Percentiles rank a stretch among this genome's conserved stretches.
Evolutionary conservation across 352 stramenopile genomes (phyloP).

Genomic region (Albugo laibachii): DNA sequence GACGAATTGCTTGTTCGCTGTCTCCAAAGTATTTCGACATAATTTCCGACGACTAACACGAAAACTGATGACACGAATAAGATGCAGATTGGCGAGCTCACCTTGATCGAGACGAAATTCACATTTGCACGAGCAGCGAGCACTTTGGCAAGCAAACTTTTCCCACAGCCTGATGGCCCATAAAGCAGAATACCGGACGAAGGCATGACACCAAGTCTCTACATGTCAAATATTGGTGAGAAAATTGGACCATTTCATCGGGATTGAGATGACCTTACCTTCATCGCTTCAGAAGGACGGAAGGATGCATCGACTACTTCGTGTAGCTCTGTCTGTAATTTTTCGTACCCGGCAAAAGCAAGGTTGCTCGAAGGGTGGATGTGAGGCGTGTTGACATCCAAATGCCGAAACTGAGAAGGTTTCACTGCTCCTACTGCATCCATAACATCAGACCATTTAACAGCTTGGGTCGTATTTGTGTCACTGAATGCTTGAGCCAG

Average conservation of each 20-base stretch:
- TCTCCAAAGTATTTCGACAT: slow-evolving; percentile 79
- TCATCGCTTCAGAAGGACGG: slow-evolving; percentile 30
- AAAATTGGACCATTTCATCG: background rate
- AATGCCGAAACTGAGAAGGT: slow-evolving; percentile 44
- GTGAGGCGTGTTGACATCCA: slow-evolving; percentile 47
- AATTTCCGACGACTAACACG: slow-evolving; percentile 43
- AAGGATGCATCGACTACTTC: slow-evolving; percentile 57
- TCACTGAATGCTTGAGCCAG: slow-evolving; percentile 16
- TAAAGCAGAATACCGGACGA: slow-evolving; percentile 59
- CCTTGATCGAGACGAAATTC: slow-evolving; percentile 72
- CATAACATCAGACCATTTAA: slow-evolving; percentile 22
- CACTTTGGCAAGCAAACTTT: slow-evolving; percentile 52
- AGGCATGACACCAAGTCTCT: slow-evolving; percentile 42
- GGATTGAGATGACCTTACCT: slow-evolving; percentile 16
- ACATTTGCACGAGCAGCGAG: slow-evolving; percentile 34
- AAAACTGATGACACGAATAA: slow-evolving; percentile 1
- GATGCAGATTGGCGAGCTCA: slow-evolving; percentile 6
- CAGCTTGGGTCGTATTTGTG: background rate
- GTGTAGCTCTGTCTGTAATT: slow-evolving; percentile 28
- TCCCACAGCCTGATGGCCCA: slow-evolving; percentile 61
- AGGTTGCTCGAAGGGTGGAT: slow-evolving; percentile 3
- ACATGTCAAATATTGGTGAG: background rate
- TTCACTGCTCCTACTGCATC: slow-evolving; percentile 31
- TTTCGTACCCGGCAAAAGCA: slow-evolving; percentile 42
- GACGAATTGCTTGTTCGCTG: slow-evolving; percentile 58